phyloP scores from a whole-genome alignment of 805 yeast species.

The Wickerhamiella sorbophila region DNA sequence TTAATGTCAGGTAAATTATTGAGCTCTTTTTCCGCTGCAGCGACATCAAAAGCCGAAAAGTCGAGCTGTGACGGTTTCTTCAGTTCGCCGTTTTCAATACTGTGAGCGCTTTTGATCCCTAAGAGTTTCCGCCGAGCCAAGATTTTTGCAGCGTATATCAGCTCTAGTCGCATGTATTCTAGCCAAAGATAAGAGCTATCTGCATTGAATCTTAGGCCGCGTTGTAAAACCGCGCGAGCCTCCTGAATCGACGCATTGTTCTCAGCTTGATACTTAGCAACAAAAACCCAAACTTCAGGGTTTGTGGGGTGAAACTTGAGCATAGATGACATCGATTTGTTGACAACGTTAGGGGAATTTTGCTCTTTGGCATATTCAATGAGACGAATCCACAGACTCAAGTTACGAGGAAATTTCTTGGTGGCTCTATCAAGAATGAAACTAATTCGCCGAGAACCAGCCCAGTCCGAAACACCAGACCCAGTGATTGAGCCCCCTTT shows the following conservation, averaged over 20 bases:
- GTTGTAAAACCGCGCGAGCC: conserved; percentile 73
- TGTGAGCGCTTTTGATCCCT: conserved; percentile 43
- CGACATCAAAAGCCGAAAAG: conserved; percentile 32
- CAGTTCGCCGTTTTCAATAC: conserved; percentile 27
- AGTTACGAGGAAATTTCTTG: conserved; percentile 61
- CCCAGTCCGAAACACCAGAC: conserved; percentile 64
- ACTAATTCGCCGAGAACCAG: conserved; percentile 64
- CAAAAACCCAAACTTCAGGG: conserved; percentile 82
- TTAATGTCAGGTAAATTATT: conserved; percentile 76
- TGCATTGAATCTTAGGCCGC: conserved; percentile 70
- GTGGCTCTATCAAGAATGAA: conserved; percentile 77
- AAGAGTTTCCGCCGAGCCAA: conserved; percentile 70
- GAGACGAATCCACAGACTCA: conserved; percentile 65
- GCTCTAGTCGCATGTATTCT: conserved; percentile 76
- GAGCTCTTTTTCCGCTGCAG: conserved; percentile 44
- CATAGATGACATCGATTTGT: conserved; percentile 56
- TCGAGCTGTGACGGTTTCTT: conserved; percentile 19
- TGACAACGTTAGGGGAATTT: conserved; percentile 22
- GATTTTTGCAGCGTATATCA: conserved; percentile 70
- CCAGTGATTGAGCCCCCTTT: conserved; percentile 19
- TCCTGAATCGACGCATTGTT: conserved; percentile 77
- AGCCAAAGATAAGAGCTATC: conserved; percentile 64
- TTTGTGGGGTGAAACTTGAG: conserved; percentile 84
- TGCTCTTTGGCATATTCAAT: conserved; percentile 36
- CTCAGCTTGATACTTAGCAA: conserved; percentile 88